Conservation (phyloP, 371 early-diverging fungal genomes). For the Rhizopus delemar region DNA sequence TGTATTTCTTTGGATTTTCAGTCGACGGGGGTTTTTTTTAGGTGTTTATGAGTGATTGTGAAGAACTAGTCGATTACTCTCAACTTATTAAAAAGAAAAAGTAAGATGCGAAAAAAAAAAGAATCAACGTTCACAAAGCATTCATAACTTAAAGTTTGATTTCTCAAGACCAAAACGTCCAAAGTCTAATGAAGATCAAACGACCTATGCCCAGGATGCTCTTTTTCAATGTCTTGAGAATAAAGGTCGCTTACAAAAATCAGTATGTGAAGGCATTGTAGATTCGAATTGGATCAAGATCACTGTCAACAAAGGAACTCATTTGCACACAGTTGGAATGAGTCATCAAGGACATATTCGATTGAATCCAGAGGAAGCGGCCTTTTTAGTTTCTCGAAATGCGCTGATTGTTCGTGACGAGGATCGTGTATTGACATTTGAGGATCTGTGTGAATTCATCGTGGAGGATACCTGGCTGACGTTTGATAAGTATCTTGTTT, state of each 20-base stretch:
- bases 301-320: slow-evolving; percentile 37
- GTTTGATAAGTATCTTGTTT: slow-evolving; percentile 47
- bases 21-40: background rate
- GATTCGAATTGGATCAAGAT: slow-evolving; percentile 13
- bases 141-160: too few relatives aligned
- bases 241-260: slow-evolving; percentile 6
- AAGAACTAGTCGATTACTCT: slow-evolving; percentile 27
- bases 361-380: slow-evolving; percentile 55
- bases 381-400: slow-evolving; percentile 51
- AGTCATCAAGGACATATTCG: slow-evolving; percentile 35
- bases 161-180: slow-evolving; percentile 11
- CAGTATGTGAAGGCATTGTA: slow-evolving; percentile 5
- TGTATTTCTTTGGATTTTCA: too few relatives aligned
- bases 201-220: slow-evolving; percentile 19
- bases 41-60: slow-evolving; percentile 25
- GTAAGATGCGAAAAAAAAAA: background rate
- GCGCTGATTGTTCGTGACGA: slow-evolving; percentile 29
- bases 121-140: too few relatives aligned
- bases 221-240: slow-evolving; percentile 22
- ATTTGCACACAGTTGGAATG: slow-evolving; percentile 50
- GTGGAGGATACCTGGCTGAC: slow-evolving; percentile 38
- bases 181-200: slow-evolving; percentile 8
- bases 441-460: slow-evolving; percentile 30
- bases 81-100: slow-evolving; percentile 19
- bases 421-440: slow-evolving; percentile 5